These are phyloP conservation scores for Pyrenophora seminiperda DNA, from an alignment of 2,329 filamentous ascomycete species.

Conservation along the genomic window DNA sequence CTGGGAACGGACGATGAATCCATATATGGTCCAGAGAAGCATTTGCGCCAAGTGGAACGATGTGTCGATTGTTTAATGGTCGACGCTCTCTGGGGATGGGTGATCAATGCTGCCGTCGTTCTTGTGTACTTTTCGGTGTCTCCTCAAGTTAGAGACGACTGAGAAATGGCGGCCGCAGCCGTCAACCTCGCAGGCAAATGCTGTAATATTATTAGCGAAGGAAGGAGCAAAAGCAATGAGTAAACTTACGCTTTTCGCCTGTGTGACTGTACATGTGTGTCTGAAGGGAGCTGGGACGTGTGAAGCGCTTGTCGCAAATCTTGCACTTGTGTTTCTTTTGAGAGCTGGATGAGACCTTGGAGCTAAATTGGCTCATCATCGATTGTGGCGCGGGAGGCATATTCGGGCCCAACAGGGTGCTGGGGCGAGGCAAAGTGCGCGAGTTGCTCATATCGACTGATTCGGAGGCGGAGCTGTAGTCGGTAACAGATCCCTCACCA, in stretches of 20 bases:
- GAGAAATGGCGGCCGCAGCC: constrained; percentile 96
- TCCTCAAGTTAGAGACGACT: constrained; percentile 90
- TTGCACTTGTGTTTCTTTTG: constrained; percentile 99
- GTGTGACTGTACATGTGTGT: constrained; percentile 99
- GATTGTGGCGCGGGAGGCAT: constrained; percentile 86
- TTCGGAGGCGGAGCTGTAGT: constrained; percentile 92
- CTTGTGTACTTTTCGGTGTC: constrained; percentile 96
- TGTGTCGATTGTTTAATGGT: constrained; percentile 33
- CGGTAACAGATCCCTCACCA: constrained; percentile 79
- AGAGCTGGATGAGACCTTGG: constrained; percentile 91
- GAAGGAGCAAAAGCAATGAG: too few species aligned
- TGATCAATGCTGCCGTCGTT: constrained; percentile 61
- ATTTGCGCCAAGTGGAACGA: constrained; percentile 7
- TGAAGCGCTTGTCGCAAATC: constrained; percentile 97
- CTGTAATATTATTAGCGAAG: constrained; percentile 54
- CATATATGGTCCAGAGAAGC: constrained; percentile 14
- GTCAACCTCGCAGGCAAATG: constrained; percentile 91
- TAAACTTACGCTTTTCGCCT: constrained; percentile 89
- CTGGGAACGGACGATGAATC: constrained; percentile 4
- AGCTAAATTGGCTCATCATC: constrained; percentile 99
- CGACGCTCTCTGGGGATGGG: constrained; percentile 54
- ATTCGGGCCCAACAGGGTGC: constrained; percentile 63
- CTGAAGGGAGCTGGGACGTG: constrained; percentile 88
- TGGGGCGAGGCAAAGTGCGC: constrained; percentile 81
- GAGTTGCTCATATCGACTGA: constrained; percentile 78